Evolutionary conservation across 1,284 basidiomycete species (phyloP).

Genomic region (Trichosporon ovoides): DNA sequence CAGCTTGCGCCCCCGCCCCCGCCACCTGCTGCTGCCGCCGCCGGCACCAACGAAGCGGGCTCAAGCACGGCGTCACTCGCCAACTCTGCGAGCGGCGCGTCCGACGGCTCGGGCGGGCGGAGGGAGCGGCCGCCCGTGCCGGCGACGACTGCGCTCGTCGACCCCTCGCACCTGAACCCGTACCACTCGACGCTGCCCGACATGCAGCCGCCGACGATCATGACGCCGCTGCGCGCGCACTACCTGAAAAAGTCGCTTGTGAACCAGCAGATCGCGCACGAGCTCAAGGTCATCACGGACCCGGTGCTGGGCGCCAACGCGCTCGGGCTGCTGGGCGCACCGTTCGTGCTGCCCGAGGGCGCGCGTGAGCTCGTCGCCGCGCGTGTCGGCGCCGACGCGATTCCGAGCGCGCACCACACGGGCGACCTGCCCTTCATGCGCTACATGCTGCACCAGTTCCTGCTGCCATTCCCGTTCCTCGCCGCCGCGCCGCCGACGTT

Average conservation of each 20-base stretch:
- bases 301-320: constrained; percentile 60
- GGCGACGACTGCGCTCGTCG: constrained; percentile 16
- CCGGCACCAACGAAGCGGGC: not conserved
- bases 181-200: constrained; percentile 34
- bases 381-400: constrained; percentile 25
- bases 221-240: constrained; percentile 82
- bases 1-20: constrained; percentile 12
- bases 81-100: not conserved
- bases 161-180: constrained; percentile 35
- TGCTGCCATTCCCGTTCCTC: constrained; percentile 90
- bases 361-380: constrained; percentile 53
- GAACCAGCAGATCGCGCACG: constrained; percentile 71
- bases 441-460: constrained; percentile 82
- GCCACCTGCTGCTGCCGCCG: not conserved
- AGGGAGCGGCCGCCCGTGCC: constrained; percentile 17
- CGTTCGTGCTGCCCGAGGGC: constrained; percentile 62
- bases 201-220: constrained; percentile 37
- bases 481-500: constrained; percentile 77
- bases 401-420: constrained; percentile 5
- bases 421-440: constrained; percentile 76
- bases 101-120: not conserved
- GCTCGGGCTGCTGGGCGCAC: constrained; percentile 77
- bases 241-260: constrained; percentile 95
- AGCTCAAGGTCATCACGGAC: constrained; percentile 64
- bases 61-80: not conserved